Base-by-base conservation (phyloP, 2,329 filamentous ascomycete species). In the Beauveria scarabaeidicola region DNA sequence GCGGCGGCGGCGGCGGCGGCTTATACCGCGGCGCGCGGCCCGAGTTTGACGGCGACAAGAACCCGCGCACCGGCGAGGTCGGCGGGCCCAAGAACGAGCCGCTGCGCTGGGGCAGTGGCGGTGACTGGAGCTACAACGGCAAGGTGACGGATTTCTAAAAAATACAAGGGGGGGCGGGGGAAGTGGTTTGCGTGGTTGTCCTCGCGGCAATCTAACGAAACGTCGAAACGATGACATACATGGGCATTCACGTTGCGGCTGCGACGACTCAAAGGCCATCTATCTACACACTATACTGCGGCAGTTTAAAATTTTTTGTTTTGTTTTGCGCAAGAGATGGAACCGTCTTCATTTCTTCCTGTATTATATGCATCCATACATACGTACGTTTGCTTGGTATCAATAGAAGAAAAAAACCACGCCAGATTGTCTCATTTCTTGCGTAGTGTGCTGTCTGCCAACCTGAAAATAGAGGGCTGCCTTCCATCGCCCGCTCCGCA, bases 81-180 rank as follows among this genome's bases (percentile, higher is more conserved):
- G 94, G 94, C 6, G 94, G 94, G 1, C 94, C 94, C 6, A 99
- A 97, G 85, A 97, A 96, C 70, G 93, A 99, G 75, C 94, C 94
- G 55, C 70, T 97, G 70, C 78, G 92, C 67, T 97, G 93, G 93
- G 91, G 91, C 0, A 78, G 81, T 19, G 71, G 68, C 0, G 87
- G 90, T 1, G 84, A 87, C 67, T 99, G 92, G 88, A 97, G 91
- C 72, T 99, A 90, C 73, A 97, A 97, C 73, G 94, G 94, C 51
- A 80, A 93, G 64, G 92, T 95, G 58, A 97, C 93, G 25, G 94
- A 99, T 74, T 99, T 99, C 62, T 85, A 66, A 69, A 46, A 46
- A 6, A 13, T 19, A 9, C 3, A 32, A 15, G 5, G 19, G 27
- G n/a, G 32, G 27, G n/a, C n/a, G n/a, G 19, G n/a, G 15, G 1